Evolutionary conservation across 1,284 basidiomycete species (phyloP), one percentile per base, ranked within the genome.

Genomic region (Pholiota adiposa): DNA sequence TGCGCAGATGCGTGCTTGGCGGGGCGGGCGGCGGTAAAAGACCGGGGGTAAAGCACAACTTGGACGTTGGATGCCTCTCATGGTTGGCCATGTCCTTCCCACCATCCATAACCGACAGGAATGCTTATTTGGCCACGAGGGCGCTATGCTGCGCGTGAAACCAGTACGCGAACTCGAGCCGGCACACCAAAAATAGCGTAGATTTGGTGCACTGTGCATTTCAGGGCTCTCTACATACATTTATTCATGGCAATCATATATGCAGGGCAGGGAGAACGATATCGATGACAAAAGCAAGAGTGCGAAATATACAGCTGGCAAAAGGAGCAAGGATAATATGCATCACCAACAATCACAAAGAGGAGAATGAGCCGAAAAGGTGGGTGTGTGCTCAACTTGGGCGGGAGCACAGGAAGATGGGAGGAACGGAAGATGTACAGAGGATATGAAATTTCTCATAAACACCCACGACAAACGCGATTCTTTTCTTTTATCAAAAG

Each of bases 241-340:
- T 73, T 66, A 69, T 70, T 70, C 57, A 62, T 65, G 56, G 57
- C 54, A 62, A 56, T 67, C 65, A 65, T 62, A 56, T 68, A 65
- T 46, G 44, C 44, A 46, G 44, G 11, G 65, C 60, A 52, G 53
- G 58, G 64, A 65, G 58, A 65, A 60, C 49, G 58, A 65, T 59
- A 66, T 65, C 63, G 36, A 63, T 58, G 59, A 60, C 53, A 60
- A 65, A 68, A 63, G 56, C 63, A 69, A 64, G 57, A 63, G 55
- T 60, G 33, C 14, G 61, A 63, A 61, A 66, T 63, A 66, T 62
- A 67, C 65, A 66, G 54, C 49, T 66, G 65, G 55, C 70, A 64
- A 66, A 63, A 61, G 62, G 54, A 59, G 53, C 60, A 60, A 58
- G 60, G 58, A 62, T 59, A 65, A 67, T 60, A 64, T 65, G 63